Evolutionary conservation across 495 filamentous ascomycete genomes (phyloP).

Genomic region (Penicillium fimorum): DNA sequence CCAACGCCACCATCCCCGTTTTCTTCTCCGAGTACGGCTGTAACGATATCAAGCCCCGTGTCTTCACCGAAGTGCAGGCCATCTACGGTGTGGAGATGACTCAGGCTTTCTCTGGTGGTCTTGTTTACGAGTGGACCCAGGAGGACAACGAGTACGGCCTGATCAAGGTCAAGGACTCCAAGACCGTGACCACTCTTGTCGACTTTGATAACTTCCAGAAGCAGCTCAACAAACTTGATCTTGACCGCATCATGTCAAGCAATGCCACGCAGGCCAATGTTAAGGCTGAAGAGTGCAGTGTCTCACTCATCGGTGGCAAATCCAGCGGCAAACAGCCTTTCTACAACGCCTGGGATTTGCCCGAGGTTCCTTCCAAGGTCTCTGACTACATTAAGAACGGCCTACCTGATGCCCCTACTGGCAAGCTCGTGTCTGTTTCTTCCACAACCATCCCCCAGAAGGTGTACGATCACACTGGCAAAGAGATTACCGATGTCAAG

Average conservation of each 20-base stretch:
- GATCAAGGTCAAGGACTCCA: slow-evolving; percentile 64
- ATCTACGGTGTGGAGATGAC: slow-evolving; percentile 84
- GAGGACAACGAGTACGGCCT: slow-evolving; percentile 81
- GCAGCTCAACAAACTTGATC: slow-evolving; percentile 73
- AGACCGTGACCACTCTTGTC: slow-evolving; percentile 56
- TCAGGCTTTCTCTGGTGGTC: slow-evolving; percentile 73
- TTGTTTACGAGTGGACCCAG: slow-evolving; percentile 85
- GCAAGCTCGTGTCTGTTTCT: slow-evolving; percentile 59
- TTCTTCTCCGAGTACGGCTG: slow-evolving; percentile 98
- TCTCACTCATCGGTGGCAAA: slow-evolving; percentile 53
- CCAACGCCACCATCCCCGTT: slow-evolving; percentile 71
- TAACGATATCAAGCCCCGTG: slow-evolving; percentile 74
- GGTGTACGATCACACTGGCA: slow-evolving; percentile 56
- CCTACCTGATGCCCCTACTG: slow-evolving; percentile 49
- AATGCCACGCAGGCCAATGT: slow-evolving; percentile 52
- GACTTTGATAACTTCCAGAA: slow-evolving; percentile 76
- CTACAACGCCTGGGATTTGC: slow-evolving; percentile 74
- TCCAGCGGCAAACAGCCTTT: slow-evolving; percentile 42
- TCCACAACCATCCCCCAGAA: slow-evolving; percentile 48
- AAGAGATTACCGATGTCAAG: slow-evolving; percentile 49
- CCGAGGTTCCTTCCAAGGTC: slow-evolving; percentile 51
- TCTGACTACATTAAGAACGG: slow-evolving; percentile 54
- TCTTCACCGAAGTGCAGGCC: slow-evolving; percentile 77
- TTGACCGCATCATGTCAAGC: slow-evolving; percentile 58
- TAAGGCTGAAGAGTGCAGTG: slow-evolving; percentile 56